Percentiles rank a stretch among this genome's conserved stretches.
Evolutionary conservation across 768 basidiomycete species (phyloP).

Genomic region (Cystoderma amianthinum): DNA sequence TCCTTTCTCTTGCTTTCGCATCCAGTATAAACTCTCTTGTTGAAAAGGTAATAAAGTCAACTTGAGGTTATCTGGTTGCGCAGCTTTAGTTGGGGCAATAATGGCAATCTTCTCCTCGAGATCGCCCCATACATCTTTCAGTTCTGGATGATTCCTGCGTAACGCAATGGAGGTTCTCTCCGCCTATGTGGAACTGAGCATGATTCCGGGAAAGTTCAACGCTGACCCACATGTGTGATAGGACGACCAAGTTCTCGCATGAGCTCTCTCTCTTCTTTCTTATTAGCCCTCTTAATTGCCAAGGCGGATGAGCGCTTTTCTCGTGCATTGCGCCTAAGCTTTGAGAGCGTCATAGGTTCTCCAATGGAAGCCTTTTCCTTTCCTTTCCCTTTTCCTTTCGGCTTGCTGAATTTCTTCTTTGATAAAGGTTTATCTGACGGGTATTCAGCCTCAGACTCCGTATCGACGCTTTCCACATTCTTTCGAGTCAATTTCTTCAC

Average conservation of each 20-base stretch:
- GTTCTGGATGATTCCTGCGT: conserved; percentile 69
- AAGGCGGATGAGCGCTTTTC: conserved; percentile 10
- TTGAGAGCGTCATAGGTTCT: neutral
- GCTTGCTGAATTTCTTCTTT: no score
- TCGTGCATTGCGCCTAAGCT: conserved; percentile 1
- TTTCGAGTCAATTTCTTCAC: no score
- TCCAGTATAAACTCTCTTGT: conserved; percentile 91
- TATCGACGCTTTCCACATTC: no score
- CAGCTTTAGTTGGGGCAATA: conserved; percentile 59
- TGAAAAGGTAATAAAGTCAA: conserved; percentile 90
- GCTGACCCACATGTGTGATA: conserved; percentile 55
- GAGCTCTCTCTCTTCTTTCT: conserved; percentile 43
- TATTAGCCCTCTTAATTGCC: conserved; percentile 20
- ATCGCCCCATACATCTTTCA: conserved; percentile 84
- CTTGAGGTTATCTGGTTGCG: conserved; percentile 80
- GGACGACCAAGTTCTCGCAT: conserved; percentile 59
- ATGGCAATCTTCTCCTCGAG: conserved; percentile 57
- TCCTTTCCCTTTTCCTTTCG: conserved; percentile 8
- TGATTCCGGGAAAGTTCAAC: no score
- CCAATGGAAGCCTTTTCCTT: conserved; percentile 2
- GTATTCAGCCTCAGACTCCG: no score
- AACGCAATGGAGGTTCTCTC: conserved; percentile 64
- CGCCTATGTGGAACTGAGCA: conserved; percentile 35
- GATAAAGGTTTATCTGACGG: no score
- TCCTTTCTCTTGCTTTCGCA: conserved; percentile 86